Evolutionary conservation across 1,139 yeast genomes (phyloP).

Genomic region (Blastobotrys buckinghamii): DNA sequence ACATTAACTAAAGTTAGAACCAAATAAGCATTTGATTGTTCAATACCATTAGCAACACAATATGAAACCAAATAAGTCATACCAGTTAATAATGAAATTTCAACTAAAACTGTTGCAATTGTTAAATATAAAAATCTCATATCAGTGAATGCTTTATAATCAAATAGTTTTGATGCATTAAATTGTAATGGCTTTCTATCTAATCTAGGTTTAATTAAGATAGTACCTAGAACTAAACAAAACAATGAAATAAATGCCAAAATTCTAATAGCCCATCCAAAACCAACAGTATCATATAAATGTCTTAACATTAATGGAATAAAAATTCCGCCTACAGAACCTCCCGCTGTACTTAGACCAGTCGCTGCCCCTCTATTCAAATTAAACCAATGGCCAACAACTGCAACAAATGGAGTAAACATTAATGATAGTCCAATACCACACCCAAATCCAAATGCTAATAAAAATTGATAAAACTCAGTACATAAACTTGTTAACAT

Average conservation of each 20-base stretch:
- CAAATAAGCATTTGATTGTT: slow-evolving; percentile 47
- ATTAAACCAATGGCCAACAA: slow-evolving; percentile 57
- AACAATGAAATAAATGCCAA: slow-evolving; percentile 47
- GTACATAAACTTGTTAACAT: slow-evolving; percentile 52
- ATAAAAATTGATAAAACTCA: slow-evolving; percentile 51
- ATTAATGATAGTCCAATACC: slow-evolving; percentile 58
- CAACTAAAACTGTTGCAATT: slow-evolving; percentile 45
- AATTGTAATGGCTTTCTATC: slow-evolving; percentile 14
- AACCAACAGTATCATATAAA: slow-evolving; percentile 48
- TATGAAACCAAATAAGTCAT: slow-evolving; percentile 53
- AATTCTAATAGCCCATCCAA: slow-evolving; percentile 52
- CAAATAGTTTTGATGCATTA: slow-evolving; percentile 18
- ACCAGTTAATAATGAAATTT: slow-evolving; percentile 48
- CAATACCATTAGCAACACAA: slow-evolving; percentile 47
- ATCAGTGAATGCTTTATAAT: slow-evolving; percentile 36
- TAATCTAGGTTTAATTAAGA: slow-evolving; percentile 38
- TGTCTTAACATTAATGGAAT: slow-evolving; percentile 55
- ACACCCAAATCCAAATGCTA: slow-evolving; percentile 49
- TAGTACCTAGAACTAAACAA: background rate
- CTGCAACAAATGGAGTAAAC: slow-evolving; percentile 54
- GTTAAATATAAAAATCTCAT: slow-evolving; percentile 38
- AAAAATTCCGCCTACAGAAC: slow-evolving; percentile 59
- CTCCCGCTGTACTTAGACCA: slow-evolving; percentile 62
- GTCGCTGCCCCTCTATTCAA: slow-evolving; percentile 54
- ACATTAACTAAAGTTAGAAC: slow-evolving; percentile 49